These are phyloP conservation scores for Xylaria hypoxylon DNA, from an alignment of 2,329 filamentous ascomycete genomes.

Conservation along the genomic window DNA sequence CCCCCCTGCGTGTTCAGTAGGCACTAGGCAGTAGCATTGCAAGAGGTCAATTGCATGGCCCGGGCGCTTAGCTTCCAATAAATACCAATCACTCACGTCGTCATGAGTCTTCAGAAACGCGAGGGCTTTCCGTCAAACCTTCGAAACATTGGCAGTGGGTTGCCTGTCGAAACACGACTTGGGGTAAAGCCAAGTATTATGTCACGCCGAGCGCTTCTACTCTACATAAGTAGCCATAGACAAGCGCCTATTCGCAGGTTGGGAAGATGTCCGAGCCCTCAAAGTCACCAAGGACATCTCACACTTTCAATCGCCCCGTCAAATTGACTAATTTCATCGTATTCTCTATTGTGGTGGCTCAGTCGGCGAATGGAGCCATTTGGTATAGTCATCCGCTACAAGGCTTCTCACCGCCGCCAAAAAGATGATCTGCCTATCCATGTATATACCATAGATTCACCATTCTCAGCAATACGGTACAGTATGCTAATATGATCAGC, in stretches of 20 bases:
- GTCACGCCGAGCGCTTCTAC: background rate
- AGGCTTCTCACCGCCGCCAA: background rate
- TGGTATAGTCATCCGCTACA: background rate
- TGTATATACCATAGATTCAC: constrained; percentile 15
- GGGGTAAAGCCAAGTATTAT: background rate
- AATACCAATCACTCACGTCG: background rate
- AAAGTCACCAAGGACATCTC: background rate
- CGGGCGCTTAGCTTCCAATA: background rate
- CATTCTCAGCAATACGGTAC: constrained; percentile 19
- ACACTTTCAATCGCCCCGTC: too few relatives aligned
- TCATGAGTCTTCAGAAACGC: background rate
- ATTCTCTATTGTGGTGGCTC: background rate
- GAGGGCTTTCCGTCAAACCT: background rate
- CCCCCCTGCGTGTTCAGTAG: background rate
- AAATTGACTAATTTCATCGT: background rate
- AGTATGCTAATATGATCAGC: constrained; percentile 21
- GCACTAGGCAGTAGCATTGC: background rate
- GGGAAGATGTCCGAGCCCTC: background rate
- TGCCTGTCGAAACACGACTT: background rate
- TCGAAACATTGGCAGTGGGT: background rate
- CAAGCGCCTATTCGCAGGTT: background rate
- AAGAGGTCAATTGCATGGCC: background rate
- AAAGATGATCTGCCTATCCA: constrained; percentile 14
- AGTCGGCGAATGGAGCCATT: constrained; percentile 14
- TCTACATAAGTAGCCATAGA: background rate